Conservation (phyloP, 805 yeast species). For the Myxozyma melibiosi region DNA sequence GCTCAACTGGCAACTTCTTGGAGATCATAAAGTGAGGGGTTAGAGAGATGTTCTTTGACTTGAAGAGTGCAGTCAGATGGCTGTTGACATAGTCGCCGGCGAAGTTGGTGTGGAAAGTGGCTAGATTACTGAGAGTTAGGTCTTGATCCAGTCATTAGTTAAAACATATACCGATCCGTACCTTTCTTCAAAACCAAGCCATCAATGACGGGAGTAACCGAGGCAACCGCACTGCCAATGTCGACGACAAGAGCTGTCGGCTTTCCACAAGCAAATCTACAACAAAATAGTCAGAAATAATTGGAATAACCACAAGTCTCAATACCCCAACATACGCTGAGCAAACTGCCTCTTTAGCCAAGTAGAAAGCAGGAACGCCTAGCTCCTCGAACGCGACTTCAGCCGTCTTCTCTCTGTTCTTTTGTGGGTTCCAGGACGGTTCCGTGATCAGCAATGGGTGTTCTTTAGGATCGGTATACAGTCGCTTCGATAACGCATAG, state of each 20-base stretch:
- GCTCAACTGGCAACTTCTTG: slow-evolving; percentile 43
- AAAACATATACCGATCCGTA: not conserved
- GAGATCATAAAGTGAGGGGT: slow-evolving; percentile 44
- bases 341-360: slow-evolving; percentile 76
- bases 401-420: slow-evolving; percentile 57
- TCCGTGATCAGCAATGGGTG: slow-evolving; percentile 66
- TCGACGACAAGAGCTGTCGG: slow-evolving; percentile 80
- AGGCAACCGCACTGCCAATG: slow-evolving; percentile 67
- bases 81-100: slow-evolving; percentile 85
- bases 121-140: slow-evolving; percentile 11
- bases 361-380: slow-evolving; percentile 73
- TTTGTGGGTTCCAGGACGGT: slow-evolving; percentile 68
- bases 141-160: not conserved
- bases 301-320: no score
- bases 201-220: slow-evolving; percentile 66
- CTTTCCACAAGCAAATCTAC: slow-evolving; percentile 74
- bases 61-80: slow-evolving; percentile 57
- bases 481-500: slow-evolving; percentile 56
- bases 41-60: slow-evolving; percentile 42
- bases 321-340: slow-evolving; percentile 42
- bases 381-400: slow-evolving; percentile 76
- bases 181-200: slow-evolving; percentile 37
- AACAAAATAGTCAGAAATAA: not conserved
- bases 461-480: slow-evolving; percentile 59
- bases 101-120: slow-evolving; percentile 58